phyloP scores from a whole-genome alignment of 2,329 filamentous ascomycete genomes.

The Didymella segeticola region DNA sequence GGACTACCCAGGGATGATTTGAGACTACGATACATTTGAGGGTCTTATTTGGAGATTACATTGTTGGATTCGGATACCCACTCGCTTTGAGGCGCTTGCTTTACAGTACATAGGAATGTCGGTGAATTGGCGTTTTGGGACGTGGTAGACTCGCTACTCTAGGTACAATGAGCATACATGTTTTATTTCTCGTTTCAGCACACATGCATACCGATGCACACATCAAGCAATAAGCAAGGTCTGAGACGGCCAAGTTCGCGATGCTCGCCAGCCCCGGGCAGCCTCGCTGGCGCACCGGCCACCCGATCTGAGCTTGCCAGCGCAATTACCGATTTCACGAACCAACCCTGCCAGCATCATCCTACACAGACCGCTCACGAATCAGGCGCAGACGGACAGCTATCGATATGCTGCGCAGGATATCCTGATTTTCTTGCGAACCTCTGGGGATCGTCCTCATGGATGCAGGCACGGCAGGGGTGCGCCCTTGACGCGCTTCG shows the following conservation, averaged over 20 bases:
- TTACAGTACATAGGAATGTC: not conserved
- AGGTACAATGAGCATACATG: constrained; percentile 2
- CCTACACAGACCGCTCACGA: constrained; percentile 1
- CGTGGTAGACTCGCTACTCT: constrained; percentile 7
- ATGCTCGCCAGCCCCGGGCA: not conserved
- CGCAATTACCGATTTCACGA: constrained; percentile 6
- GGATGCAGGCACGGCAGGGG: constrained; percentile 19
- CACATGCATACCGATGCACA: not conserved
- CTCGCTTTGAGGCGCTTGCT: constrained; percentile 4
- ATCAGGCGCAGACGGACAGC: not conserved
- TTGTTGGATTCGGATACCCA: constrained; percentile 9
- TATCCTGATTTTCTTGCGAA: constrained; percentile 5
- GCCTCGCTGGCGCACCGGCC: constrained; percentile 7
- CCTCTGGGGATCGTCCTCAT: constrained; percentile 21
- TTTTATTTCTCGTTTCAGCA: too few relatives aligned
- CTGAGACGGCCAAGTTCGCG: constrained; percentile 1
- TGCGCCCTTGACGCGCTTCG: not conserved
- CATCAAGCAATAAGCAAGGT: too few relatives aligned
- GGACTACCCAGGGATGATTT: not conserved
- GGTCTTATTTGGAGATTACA: not conserved
- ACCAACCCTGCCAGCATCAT: constrained; percentile 7
- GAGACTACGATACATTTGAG: not conserved
- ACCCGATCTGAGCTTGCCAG: not conserved
- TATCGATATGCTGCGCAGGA: constrained; percentile 10
- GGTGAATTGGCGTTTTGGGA: not conserved